Conservation (phyloP, 306 rosid genomes). For the Neltuma alba region DNA sequence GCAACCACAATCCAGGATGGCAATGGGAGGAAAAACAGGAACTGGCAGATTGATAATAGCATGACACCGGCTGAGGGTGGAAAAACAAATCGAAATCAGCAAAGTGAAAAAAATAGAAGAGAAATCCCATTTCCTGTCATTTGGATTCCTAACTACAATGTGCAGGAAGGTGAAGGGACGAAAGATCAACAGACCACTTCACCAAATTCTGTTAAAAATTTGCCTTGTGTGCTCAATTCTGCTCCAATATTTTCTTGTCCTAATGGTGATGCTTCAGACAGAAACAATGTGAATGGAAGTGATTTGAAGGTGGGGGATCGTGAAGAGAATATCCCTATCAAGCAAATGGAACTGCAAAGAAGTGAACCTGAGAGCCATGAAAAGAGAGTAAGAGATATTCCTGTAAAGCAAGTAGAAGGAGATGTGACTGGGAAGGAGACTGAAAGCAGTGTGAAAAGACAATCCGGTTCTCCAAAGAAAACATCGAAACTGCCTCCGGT, state of each 20-base stretch:
- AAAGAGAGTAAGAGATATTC: constrained; percentile 28
- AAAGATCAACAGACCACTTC: constrained; percentile 19
- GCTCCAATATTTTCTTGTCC: constrained; percentile 33
- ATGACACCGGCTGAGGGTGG: constrained; percentile 35
- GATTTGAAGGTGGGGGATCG: not conserved
- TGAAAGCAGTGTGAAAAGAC: constrained; percentile 5
- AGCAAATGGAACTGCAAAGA: constrained; percentile 41
- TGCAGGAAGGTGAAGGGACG: constrained; percentile 24
- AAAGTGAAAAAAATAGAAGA: constrained; percentile 33
- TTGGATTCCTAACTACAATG: constrained; percentile 65
- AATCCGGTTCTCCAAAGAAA: constrained; percentile 47
- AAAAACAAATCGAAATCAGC: constrained; percentile 32
- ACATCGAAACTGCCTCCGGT: constrained; percentile 70
- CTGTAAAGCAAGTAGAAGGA: constrained; percentile 37
- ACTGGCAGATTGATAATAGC: constrained; percentile 14
- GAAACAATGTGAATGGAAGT: not conserved
- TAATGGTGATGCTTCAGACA: constrained; percentile 22
- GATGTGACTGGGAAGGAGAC: constrained; percentile 23
- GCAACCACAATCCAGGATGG: constrained; percentile 38
- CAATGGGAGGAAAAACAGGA: constrained; percentile 33
- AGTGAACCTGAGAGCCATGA: constrained; percentile 25
- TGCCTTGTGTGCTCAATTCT: constrained; percentile 26
- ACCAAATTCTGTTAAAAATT: constrained; percentile 30
- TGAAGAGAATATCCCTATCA: constrained; percentile 46
- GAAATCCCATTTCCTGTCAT: constrained; percentile 59